Conservation (phyloP, 2,329 filamentous ascomycete genomes). For the Sporothrix brasiliensis region DNA sequence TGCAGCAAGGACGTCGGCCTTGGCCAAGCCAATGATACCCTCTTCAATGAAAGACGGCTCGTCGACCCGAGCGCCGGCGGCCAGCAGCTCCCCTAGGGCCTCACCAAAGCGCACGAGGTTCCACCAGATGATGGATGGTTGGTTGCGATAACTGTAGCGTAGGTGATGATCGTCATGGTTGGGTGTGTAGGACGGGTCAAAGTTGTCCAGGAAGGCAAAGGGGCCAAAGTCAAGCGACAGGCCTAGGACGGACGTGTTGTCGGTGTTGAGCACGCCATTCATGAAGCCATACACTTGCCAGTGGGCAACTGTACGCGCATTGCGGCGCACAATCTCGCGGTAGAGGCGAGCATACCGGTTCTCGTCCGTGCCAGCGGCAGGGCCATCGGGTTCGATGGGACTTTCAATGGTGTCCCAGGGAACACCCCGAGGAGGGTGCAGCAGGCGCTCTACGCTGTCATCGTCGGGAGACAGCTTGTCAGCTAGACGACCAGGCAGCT, state of each 20-base stretch:
- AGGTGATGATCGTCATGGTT: constrained; percentile 92
- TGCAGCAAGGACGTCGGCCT: constrained; percentile 22
- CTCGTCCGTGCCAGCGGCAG: constrained; percentile 64
- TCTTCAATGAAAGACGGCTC: constrained; percentile 69
- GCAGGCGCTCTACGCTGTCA: constrained; percentile 21
- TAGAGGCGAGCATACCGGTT: constrained; percentile 89
- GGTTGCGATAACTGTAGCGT: constrained; percentile 89
- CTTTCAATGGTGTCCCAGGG: constrained; percentile 21
- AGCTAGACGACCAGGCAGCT: constrained; percentile 65
- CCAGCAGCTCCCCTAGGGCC: constrained; percentile 83
- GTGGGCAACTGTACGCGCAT: constrained; percentile 82
- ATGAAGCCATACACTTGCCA: constrained; percentile 99
- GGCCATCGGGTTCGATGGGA: constrained; percentile 36
- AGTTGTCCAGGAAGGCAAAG: constrained; percentile 97
- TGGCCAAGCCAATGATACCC: constrained; percentile 57
- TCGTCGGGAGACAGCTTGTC: constrained; percentile 41
- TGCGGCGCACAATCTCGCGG: constrained; percentile 81
- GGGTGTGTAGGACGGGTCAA: constrained; percentile 90
- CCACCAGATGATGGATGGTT: constrained; percentile 98
- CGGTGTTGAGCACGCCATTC: constrained; percentile 96
- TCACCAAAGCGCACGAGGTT: constrained; percentile 92
- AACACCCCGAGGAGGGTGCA: constrained; percentile 38
- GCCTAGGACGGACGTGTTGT: constrained; percentile 91
- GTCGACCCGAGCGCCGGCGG: constrained; percentile 73
- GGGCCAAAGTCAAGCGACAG: constrained; percentile 93